Conservation (phyloP, 2,329 filamentous ascomycete species). For the Helicocarpus griseus region DNA sequence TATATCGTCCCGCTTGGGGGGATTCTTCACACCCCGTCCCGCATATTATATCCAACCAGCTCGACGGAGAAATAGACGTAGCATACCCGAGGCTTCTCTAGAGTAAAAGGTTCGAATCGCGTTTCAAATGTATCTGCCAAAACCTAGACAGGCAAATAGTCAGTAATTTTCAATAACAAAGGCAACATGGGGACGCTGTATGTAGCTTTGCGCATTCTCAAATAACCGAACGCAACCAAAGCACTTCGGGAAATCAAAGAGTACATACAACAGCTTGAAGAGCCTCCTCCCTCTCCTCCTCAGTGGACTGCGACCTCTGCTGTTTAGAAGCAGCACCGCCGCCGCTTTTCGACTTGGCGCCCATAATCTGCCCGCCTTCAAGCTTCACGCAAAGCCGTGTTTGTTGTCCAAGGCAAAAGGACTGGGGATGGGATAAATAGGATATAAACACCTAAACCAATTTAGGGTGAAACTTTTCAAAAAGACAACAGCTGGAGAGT, state of each 20-base stretch:
- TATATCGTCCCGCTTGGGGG: not conserved
- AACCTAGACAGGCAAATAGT: slow-evolving; percentile 46
- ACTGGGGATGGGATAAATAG: no score
- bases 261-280: slow-evolving; percentile 52
- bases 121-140: slow-evolving; percentile 93
- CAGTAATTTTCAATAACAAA: not conserved
- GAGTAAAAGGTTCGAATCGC: slow-evolving; percentile 77
- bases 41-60: not conserved
- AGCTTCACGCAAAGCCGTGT: not conserved
- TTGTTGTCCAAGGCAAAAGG: not conserved
- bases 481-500: no score
- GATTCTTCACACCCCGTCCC: not conserved
- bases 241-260: not conserved
- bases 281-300: slow-evolving; percentile 52
- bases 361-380: not conserved
- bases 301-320: slow-evolving; percentile 24
- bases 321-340: slow-evolving; percentile 25
- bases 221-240: not conserved
- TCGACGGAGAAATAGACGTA: not conserved
- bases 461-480: no score
- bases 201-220: not conserved
- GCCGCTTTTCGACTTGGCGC: slow-evolving; percentile 3
- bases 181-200: not conserved
- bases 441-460: no score
- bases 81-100: slow-evolving; percentile 76